phyloP scores from a whole-genome alignment of 164 flowering plant genomes.

The Piper longum region DNA sequence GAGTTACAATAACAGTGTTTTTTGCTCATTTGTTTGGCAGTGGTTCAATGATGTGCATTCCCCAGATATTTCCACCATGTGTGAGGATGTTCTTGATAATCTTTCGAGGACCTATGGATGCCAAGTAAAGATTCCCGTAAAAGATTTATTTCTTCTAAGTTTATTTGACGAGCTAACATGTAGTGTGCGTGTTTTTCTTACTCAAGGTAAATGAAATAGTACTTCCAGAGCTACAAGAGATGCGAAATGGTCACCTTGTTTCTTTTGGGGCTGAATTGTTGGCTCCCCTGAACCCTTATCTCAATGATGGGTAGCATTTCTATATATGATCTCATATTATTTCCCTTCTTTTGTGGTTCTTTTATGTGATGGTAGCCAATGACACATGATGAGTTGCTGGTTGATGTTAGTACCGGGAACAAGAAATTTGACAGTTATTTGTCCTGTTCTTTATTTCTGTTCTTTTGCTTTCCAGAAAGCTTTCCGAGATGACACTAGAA shows the following conservation, averaged over 20 bases:
- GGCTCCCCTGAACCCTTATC: constrained; percentile 44
- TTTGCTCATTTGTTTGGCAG: constrained; percentile 28
- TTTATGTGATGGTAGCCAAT: background rate
- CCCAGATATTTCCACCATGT: constrained; percentile 61
- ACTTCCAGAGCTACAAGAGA: constrained; percentile 75
- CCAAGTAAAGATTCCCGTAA: constrained; percentile 32
- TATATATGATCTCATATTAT: background rate
- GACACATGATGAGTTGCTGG: background rate
- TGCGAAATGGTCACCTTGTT: constrained; percentile 81
- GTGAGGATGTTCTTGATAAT: constrained; percentile 58
- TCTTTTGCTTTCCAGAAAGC: constrained; percentile 27
- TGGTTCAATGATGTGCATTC: constrained; percentile 92
- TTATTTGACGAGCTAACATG: background rate
- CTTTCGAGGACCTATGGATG: constrained; percentile 52
- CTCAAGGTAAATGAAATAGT: constrained; percentile 58
- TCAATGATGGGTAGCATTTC: constrained; percentile 49
- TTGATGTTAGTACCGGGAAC: too few relatives aligned
- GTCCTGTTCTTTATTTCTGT: background rate
- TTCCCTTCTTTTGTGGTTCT: background rate
- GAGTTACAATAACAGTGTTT: background rate
- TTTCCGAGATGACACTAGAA: constrained; percentile 42
- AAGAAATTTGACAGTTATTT: too few relatives aligned
- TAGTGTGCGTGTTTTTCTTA: constrained; percentile 5
- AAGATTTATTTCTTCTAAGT: background rate
- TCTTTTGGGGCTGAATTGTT: constrained; percentile 72